Base-by-base conservation (phyloP, 805 yeast species). In the Cyberlindnera veronae region DNA sequence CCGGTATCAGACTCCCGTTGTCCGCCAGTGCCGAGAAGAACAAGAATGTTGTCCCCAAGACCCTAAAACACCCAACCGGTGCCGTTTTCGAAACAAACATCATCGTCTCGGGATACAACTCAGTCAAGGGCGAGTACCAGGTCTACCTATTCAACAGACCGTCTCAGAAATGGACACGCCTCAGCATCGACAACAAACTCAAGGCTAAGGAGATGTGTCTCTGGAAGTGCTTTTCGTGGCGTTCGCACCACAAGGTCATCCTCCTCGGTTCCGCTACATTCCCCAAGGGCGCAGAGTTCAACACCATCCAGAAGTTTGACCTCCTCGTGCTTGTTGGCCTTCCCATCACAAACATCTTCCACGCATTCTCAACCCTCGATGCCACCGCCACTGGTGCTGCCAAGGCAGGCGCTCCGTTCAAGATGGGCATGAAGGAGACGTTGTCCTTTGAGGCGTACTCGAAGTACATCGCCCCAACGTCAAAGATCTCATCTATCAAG, bases 201-300 rank as follows among this genome's bases (percentile, higher is more conserved):
- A 49, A 39, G 17, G 50, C 53, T 6, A 34, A 28, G 12, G 67
- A 74, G 3, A 85, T 81, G 52, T 63, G 82, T 38, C 70, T 81
- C 36, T 77, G 85, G 76, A 80, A 77, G 46, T 77, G 84, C 0
- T 79, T 74, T 60, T 78, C 78, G 1, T 84, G 95, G 95, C 73
- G 72, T 23, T 81, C 90, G 1, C 95, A 84, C 58, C 91, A 84
- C 54, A 79, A 78, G 55, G 78, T 81, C 1, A 63, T 81, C 1
- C 59, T 82, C 21, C 51, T 84, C 26, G 93, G 93, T 1, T 59
- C 69, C 8, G 40, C 48, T 5, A 22, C 30, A 2, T 22, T 44
- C 9, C 53, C 54, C 1, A 42, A 45, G 17, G 55, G 55, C 28
- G 59, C 57, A 13, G 46, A 45, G n/a, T 40, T 40, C 34, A 58